Conservation (phyloP, 1,284 basidiomycete genomes). For the Trametes polyzona region DNA sequence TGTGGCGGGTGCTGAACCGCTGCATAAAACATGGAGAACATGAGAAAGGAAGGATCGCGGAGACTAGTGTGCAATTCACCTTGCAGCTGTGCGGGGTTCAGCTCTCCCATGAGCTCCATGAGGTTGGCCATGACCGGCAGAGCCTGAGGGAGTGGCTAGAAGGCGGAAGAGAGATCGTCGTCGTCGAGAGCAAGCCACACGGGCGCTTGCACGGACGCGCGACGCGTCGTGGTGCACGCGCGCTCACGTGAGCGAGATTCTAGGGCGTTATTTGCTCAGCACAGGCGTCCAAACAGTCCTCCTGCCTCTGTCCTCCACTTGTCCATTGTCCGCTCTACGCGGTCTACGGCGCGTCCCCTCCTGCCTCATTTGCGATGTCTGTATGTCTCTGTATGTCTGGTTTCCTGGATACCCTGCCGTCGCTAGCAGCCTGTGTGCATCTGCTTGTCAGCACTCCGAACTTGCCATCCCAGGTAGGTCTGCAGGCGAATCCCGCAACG, state of each 20-base stretch:
- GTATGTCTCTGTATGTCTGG: no score
- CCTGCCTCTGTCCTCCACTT: no score
- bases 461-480: no score
- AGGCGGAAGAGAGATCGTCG: neutral
- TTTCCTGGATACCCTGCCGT: no score
- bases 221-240: slow-evolving; percentile 17
- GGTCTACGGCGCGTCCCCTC: no score
- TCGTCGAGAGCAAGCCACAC: slow-evolving; percentile 13
- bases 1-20: slow-evolving; percentile 70
- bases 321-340: no score
- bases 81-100: slow-evolving; percentile 28
- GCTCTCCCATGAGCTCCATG: slow-evolving; percentile 16
- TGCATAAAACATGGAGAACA: slow-evolving; percentile 35
- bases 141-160: neutral
- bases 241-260: slow-evolving; percentile 22
- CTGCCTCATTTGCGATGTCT: no score
- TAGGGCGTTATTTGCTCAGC: no score
- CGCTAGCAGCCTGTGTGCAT: no score
- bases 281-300: neutral
- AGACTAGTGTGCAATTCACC: neutral
- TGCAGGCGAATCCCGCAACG: no score
- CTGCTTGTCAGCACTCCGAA: no score
- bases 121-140: slow-evolving; percentile 15
- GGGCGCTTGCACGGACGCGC: slow-evolving; percentile 14
- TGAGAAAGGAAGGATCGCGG: neutral